Base-by-base conservation (phyloP, 208 protist species). In the Endotrypanum monterogeii region DNA sequence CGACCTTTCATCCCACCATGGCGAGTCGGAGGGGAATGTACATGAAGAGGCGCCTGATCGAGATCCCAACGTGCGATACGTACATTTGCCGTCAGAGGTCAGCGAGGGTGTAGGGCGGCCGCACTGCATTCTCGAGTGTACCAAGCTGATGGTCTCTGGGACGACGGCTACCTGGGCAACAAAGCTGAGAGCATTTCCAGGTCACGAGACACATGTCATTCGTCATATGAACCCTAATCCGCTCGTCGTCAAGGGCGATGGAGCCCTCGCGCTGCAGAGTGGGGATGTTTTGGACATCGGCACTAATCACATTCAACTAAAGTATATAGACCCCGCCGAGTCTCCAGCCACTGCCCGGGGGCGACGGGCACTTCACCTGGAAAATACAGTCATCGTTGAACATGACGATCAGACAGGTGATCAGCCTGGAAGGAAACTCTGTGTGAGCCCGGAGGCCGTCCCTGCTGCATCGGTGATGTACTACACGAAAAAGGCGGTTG, bases 241-340 rank as follows among this genome's bases (percentile, higher is more conserved):
- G 30, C 51, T 76, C 30, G 41, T 62, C 8, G 48, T 80, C 32
- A 68, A 32, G 1, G 76, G 55, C 44, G 41, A 18, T 0, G 60
- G 67, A 20, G 23, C 74, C 28, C 25, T 79, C 18, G 6, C 35
- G n/a, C 71, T 96, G 60, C 74, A 79, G 25, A 90, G 76, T 54
- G 92, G 92, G 16, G 88, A 89, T 65, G 73, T 94, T 46, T 54
- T 96, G 6, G 82, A 83, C 20, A 71, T 96, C 1, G 89, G 82
- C n/a, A 30, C 20, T 7, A 78, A 87, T 20, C 85, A 80, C 61
- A 69, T 88, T 28, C 79, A 93, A 71, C 83, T 94, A 25, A 84
- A 85, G 68, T 94, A 94, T 74, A 89, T 90, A 12, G 85, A 92
- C 66, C 89, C 88, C 14, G 73, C 84, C 8, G 73, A 77, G 44